phyloP scores from a whole-genome alignment of 2,329 filamentous ascomycete species.

The Acephala macrosclerotiorum region DNA sequence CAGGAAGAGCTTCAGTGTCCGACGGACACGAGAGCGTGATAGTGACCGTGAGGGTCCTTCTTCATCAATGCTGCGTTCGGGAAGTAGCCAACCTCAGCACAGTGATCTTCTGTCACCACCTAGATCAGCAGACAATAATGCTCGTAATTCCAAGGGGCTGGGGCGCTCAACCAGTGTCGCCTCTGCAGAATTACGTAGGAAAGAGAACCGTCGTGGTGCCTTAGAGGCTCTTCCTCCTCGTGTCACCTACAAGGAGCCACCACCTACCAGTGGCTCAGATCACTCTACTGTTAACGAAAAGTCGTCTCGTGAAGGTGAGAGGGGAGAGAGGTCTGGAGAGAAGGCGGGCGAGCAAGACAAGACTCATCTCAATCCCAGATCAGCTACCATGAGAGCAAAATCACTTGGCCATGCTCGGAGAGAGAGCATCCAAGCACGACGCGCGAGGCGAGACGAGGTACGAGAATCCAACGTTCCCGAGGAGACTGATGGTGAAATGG shows the following conservation, averaged over 20 bases:
- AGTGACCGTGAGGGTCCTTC: slow-evolving; percentile 56
- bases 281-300: slow-evolving; percentile 66
- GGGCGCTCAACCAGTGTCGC: slow-evolving; percentile 92
- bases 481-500: slow-evolving; percentile 85
- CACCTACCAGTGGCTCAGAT: slow-evolving; percentile 81
- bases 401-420: slow-evolving; percentile 88
- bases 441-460: slow-evolving; percentile 75
- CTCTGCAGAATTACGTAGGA: slow-evolving; percentile 80
- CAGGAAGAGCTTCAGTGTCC: slow-evolving; percentile 90
- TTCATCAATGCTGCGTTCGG: slow-evolving; percentile 58
- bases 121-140: slow-evolving; percentile 63
- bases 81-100: slow-evolving; percentile 74
- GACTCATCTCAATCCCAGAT: slow-evolving; percentile 59
- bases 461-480: slow-evolving; percentile 84
- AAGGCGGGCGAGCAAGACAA: slow-evolving; percentile 55
- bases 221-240: slow-evolving; percentile 60
- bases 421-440: slow-evolving; percentile 90
- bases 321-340: slow-evolving; percentile 47
- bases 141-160: slow-evolving; percentile 72
- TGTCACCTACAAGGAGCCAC: slow-evolving; percentile 66
- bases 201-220: slow-evolving; percentile 61
- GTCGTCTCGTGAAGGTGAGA: slow-evolving; percentile 51
- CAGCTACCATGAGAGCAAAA: slow-evolving; percentile 77
- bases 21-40: slow-evolving; percentile 60
- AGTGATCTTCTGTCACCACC: slow-evolving; percentile 81